These are phyloP conservation scores for Xylaria cubensis DNA, from an alignment of 495 filamentous ascomycete genomes.

Conservation along the genomic window DNA sequence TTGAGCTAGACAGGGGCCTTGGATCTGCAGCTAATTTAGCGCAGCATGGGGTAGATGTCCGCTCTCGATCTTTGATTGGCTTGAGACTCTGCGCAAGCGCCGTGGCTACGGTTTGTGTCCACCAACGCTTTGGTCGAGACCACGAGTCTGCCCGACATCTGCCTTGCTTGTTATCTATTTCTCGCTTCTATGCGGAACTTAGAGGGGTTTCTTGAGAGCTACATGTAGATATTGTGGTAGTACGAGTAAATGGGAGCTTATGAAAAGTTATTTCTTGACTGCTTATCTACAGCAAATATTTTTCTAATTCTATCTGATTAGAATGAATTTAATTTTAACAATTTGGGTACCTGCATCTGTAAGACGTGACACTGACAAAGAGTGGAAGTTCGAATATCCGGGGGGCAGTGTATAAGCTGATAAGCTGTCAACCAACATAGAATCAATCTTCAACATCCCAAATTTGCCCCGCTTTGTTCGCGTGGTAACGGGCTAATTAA, in stretches of 20 bases:
- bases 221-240: background rate
- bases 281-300: background rate
- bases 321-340: background rate
- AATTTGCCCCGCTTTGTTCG: constrained; percentile 1
- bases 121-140: background rate
- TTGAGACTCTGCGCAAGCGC: constrained; percentile 25
- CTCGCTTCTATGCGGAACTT: background rate
- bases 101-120: constrained; percentile 16
- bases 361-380: background rate
- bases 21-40: constrained; percentile 28
- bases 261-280: background rate
- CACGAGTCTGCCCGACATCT: background rate
- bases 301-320: background rate
- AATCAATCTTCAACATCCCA: no score
- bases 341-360: background rate
- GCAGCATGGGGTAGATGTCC: constrained; percentile 1
- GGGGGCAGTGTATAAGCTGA: background rate
- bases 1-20: constrained; percentile 11
- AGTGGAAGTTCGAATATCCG: background rate
- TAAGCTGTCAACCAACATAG: background rate
- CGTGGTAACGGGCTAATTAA: constrained; percentile 6
- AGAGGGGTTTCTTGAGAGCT: background rate
- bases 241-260: background rate
- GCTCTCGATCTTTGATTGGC: constrained; percentile 7
- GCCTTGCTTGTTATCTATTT: background rate